A percentile compares a stretch with the other conserved stretches of the same genome.
Conservation (phyloP, 2,329 filamentous ascomycete genomes). For the Lachnellula occidentalis region DNA sequence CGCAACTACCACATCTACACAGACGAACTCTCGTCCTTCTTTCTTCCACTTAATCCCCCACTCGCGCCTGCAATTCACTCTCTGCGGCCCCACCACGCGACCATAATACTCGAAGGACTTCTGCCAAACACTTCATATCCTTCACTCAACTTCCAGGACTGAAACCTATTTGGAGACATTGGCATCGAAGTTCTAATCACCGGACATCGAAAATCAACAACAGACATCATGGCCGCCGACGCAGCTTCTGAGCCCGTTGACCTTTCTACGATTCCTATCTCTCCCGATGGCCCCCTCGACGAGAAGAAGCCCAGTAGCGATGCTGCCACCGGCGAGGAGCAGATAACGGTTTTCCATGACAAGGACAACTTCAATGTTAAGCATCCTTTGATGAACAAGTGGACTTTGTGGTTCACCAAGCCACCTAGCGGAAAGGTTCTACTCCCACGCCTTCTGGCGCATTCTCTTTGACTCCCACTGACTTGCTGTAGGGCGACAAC, state of each 20-base stretch:
- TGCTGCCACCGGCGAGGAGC: slow-evolving; percentile 48
- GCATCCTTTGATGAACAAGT: slow-evolving; percentile 94
- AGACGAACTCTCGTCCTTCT: slow-evolving; percentile 5
- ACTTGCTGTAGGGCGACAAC: slow-evolving; percentile 70
- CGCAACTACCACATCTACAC: slow-evolving; percentile 10
- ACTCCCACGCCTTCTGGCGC: not conserved
- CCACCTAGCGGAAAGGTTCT: slow-evolving; percentile 88
- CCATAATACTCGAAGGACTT: not conserved
- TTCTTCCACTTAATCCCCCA: not conserved
- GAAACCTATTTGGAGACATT: no score
- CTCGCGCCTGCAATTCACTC: not conserved
- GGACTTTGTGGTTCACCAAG: slow-evolving; percentile 99
- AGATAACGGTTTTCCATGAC: slow-evolving; percentile 95
- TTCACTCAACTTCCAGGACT: not conserved
- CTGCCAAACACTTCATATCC: not conserved
- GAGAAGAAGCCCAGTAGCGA: slow-evolving; percentile 38
- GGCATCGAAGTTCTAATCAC: not conserved
- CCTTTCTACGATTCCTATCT: slow-evolving; percentile 62
- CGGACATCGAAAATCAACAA: not conserved
- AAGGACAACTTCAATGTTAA: slow-evolving; percentile 99
- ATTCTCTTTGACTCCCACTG: not conserved
- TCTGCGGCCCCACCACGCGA: not conserved
- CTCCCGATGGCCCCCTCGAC: slow-evolving; percentile 51
- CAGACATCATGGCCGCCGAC: slow-evolving; percentile 25
- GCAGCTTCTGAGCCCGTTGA: slow-evolving; percentile 42